Evolutionary conservation across 1,284 basidiomycete species (phyloP), one percentile per base, ranked within the genome.

Genomic region (Sporisorium graminicola): DNA sequence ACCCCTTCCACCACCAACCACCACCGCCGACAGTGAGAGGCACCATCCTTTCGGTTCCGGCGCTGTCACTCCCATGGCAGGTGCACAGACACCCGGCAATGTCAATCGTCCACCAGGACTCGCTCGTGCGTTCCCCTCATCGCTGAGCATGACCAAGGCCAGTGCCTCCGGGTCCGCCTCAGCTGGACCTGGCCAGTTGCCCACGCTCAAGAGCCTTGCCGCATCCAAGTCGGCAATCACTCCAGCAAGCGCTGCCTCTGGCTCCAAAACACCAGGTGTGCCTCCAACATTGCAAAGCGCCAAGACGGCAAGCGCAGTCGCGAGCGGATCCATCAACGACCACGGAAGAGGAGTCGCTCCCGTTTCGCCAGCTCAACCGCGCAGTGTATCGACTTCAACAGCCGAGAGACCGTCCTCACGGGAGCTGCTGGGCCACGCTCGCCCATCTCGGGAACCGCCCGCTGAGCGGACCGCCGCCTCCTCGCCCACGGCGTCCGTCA

Each of bases 11-110:
- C 69, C 29, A n/a, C 53, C 60, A 35, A 40, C 55, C n/a, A 44
- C 73, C n/a, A 63, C 51, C n/a, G 58, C 69, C 16, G 79, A 81
- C 20, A 74, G 58, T 31, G 76, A 80, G 51, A 63, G 78, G 52
- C 78, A 79, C 46, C 73, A 83, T 54, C 82, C 82, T 13, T 84
- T 84, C 29, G 80, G 81, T 8, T 80, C 80, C 2, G 82, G 82
- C 7, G 79, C 74, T 5, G 79, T 81, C n/a, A 83, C 82, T 43
- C 82, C 82, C 4, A 74, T 66, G 65, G 58, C 72, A 24, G 80
- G 80, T 10, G 24, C 54, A 5, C 80, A 80, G 55, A 80, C 80
- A 9, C 80, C 80, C 2, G 80, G 79, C 26, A 71, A 54, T n/a
- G 64, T 65, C 22, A 66, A 56, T 37, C 56, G 74, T 1, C 70